Conservation (phyloP, 495 filamentous ascomycete species). For the Penicillium coprophilum region DNA sequence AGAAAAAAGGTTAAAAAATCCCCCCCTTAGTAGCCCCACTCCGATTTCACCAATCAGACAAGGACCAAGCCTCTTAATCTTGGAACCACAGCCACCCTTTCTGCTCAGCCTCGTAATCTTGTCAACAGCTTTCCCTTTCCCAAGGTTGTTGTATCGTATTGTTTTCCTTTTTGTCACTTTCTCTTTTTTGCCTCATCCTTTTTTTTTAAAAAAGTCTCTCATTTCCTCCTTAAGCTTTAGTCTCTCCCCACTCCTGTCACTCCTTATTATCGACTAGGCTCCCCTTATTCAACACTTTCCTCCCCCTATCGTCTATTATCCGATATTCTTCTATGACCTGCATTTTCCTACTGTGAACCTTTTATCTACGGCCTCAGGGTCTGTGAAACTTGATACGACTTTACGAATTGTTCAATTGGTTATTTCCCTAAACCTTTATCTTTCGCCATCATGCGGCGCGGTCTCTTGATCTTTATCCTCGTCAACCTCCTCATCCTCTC, state of each 20-base stretch:
- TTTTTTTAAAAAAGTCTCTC: constrained; percentile 11
- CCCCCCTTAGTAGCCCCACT: constrained; percentile 9
- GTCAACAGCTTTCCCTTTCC: constrained; percentile 11
- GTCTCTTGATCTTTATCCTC: constrained; percentile 61
- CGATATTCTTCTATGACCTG: neutral
- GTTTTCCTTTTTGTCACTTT: constrained; percentile 10
- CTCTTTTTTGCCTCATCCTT: constrained; percentile 17
- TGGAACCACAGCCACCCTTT: constrained; percentile 14
- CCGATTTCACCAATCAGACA: neutral
- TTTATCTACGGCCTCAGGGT: constrained; percentile 2
- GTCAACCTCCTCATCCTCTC: constrained; percentile 59
- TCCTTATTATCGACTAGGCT: constrained; percentile 28
- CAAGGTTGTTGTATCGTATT: constrained; percentile 3
- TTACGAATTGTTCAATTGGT: constrained; percentile 5
- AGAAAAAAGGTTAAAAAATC: constrained; percentile 3
- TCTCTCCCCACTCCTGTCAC: constrained; percentile 25
- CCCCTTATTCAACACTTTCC: constrained; percentile 9
- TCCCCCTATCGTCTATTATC: neutral
- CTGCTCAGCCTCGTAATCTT: constrained; percentile 31
- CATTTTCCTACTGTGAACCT: constrained; percentile 1
- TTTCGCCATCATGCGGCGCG: constrained; percentile 57
- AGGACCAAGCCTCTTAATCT: neutral
- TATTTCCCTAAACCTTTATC: neutral
- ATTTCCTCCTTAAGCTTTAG: constrained; percentile 8
- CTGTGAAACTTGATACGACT: constrained; percentile 5